These are phyloP conservation scores for Capsicum rhomboideum DNA, from an alignment of 257 asterid genomes.

Conservation along the genomic window DNA sequence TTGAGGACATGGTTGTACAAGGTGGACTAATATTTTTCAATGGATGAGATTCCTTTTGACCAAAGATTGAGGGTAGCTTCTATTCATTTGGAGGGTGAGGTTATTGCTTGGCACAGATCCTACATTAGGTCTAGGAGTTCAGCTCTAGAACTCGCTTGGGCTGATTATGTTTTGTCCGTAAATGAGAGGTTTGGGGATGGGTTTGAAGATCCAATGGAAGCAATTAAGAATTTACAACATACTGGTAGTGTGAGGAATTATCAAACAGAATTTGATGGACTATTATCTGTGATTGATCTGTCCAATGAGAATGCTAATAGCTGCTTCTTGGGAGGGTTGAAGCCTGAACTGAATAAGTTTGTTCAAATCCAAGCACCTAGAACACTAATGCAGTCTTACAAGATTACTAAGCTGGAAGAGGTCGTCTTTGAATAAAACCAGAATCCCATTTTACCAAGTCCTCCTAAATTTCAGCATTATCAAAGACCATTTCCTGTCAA, in stretches of 20 bases:
- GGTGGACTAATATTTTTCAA: neutral
- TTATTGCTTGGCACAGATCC: neutral
- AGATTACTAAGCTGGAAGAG: neutral
- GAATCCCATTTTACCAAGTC: neutral
- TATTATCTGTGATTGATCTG: neutral
- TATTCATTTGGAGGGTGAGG: neutral
- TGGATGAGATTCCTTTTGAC: neutral
- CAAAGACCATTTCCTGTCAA: neutral
- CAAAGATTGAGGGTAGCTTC: neutral
- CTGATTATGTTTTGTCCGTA: neutral
- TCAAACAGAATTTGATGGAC: neutral
- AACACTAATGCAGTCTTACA: neutral
- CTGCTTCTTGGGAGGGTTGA: neutral
- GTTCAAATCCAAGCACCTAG: neutral
- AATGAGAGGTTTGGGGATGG: neutral
- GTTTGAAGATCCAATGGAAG: neutral
- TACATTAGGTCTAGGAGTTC: neutral
- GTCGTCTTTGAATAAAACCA: neutral
- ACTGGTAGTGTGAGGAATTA: neutral
- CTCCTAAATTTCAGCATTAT: neutral
- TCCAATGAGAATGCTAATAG: neutral
- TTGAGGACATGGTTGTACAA: neutral
- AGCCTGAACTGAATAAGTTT: neutral
- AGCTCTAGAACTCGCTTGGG: neutral
- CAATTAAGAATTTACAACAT: neutral